These are phyloP conservation scores for Lentithecium fluviatile DNA, from an alignment of 495 filamentous ascomycete species.

Conservation along the genomic window DNA sequence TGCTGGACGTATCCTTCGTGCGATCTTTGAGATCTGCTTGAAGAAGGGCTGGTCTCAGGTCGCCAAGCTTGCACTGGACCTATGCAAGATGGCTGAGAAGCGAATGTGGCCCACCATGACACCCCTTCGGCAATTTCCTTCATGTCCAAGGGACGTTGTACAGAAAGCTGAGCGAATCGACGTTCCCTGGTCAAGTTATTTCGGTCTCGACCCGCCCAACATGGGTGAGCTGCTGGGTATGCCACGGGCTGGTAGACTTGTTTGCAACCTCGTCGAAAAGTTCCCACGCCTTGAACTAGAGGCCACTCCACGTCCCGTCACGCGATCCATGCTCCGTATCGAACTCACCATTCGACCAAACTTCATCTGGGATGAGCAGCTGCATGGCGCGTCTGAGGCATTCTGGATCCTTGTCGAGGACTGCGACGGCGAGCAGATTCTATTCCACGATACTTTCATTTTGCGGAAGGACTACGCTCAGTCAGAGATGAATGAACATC, in stretches of 20 bases:
- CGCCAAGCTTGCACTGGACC: conserved; percentile 84
- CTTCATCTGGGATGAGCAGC: conserved; percentile 90
- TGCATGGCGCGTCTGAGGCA: conserved; percentile 84
- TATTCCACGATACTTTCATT: conserved; percentile 94
- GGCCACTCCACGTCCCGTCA: conserved; percentile 91
- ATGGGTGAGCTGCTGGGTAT: conserved; percentile 93
- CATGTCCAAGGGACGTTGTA: conserved; percentile 78
- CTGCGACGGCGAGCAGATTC: conserved; percentile 92
- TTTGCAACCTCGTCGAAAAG: conserved; percentile 82
- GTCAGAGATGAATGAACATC: conserved; percentile 81
- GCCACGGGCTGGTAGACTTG: conserved; percentile 82
- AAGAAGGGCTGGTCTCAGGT: conserved; percentile 97
- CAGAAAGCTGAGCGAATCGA: conserved; percentile 92
- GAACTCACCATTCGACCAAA: conserved; percentile 92
- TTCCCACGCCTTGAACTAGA: conserved; percentile 91
- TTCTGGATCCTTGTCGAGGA: conserved; percentile 98
- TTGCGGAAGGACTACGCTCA: conserved; percentile 81
- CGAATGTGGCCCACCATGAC: conserved; percentile 99
- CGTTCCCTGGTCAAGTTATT: conserved; percentile 89
- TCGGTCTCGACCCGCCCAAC: conserved; percentile 93
- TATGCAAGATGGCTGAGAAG: conserved; percentile 99
- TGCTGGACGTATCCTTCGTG: conserved; percentile 90
- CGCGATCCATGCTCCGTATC: conserved; percentile 90
- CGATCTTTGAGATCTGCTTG: conserved; percentile 92
- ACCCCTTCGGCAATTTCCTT: conserved; percentile 79